Evolutionary conservation across 305 asterid genomes (phyloP).

Genomic region (Fraxinus baroniana): DNA sequence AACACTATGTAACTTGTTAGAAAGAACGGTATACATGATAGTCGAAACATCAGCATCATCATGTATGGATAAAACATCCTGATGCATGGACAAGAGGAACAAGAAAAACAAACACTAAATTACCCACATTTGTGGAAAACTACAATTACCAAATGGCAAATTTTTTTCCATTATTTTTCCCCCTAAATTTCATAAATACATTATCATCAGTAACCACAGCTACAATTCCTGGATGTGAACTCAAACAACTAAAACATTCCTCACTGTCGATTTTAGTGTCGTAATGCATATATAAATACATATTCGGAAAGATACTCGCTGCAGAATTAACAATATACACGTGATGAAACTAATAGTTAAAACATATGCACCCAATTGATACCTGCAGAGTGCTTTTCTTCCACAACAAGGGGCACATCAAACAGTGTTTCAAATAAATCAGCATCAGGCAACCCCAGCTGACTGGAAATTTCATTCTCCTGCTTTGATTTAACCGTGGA

Average conservation of each 20-base stretch:
- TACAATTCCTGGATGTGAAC: not conserved
- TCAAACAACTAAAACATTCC: not conserved
- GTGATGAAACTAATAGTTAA: not conserved
- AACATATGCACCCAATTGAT: slow-evolving; percentile 7
- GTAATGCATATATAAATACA: not conserved
- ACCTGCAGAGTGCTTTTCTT: slow-evolving; percentile 44
- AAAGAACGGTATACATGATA: not conserved
- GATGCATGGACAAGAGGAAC: not conserved
- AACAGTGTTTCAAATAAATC: slow-evolving; percentile 47
- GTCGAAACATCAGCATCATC: not conserved
- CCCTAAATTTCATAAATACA: not conserved
- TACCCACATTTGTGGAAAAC: not conserved
- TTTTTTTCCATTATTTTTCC: too few relatives aligned
- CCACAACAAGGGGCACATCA: slow-evolving; percentile 58
- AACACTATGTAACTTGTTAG: not conserved
- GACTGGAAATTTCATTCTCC: slow-evolving; percentile 52
- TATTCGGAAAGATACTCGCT: not conserved
- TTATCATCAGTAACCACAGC: not conserved
- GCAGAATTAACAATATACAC: not conserved
- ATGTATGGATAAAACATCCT: not conserved
- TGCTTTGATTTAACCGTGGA: slow-evolving; percentile 32
- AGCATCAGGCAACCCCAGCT: slow-evolving; percentile 31
- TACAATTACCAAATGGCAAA: not conserved
- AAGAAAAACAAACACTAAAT: not conserved
- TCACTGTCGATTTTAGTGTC: not conserved